Base-by-base conservation (phyloP, 208 protist genomes). In the Wallacemonas sp. region DNA sequence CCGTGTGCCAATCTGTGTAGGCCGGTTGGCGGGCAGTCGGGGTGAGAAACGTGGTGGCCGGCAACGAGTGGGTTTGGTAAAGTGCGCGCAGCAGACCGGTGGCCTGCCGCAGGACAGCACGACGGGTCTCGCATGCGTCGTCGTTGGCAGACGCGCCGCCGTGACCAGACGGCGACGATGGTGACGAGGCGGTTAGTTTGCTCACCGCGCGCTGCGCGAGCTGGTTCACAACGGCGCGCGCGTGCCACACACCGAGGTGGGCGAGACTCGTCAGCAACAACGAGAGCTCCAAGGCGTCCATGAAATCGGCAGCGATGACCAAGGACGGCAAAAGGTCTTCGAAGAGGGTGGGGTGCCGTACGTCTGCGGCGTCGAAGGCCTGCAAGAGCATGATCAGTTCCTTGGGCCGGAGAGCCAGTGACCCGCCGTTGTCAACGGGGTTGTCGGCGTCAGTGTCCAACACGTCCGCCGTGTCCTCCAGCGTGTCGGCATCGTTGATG, bases 301-400 rank as follows among this genome's bases (percentile, higher is more conserved):
- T 76, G 19, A 50, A 30, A 6, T 36, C 38, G 24, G 83, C 74
- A 30, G 81, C 68, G 39, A 73, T 63, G 15, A 73, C 71, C 17
- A 89, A 66, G 15, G 81, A 57, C 1, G 77, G 81, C 33, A 94
- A 57, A 26, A 92, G 15, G 63, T 80, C 76, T 63, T 88, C 87
- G 26, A 92, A 66, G 45, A 94, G 70, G n/a, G 37, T 64, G 33
- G 60, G 73, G 73, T 59, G 73, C 27, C 62, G 50, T 45, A 67
- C 65, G 33, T 60, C 66, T 5, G 78, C 74, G 17, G 60, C 67
- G 46, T 90, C 89, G 63, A 87, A 92, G 32, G 72, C 76, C 66
- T 87, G 89, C 2, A 94, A 59, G n/a, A 94, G 78, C 73, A 94
- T 90, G n/a, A 94, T 66, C 24, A 90, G 53, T 19, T 87, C 54